Base-by-base conservation (phyloP, 345 rosid species). In the Camelina neglecta region DNA sequence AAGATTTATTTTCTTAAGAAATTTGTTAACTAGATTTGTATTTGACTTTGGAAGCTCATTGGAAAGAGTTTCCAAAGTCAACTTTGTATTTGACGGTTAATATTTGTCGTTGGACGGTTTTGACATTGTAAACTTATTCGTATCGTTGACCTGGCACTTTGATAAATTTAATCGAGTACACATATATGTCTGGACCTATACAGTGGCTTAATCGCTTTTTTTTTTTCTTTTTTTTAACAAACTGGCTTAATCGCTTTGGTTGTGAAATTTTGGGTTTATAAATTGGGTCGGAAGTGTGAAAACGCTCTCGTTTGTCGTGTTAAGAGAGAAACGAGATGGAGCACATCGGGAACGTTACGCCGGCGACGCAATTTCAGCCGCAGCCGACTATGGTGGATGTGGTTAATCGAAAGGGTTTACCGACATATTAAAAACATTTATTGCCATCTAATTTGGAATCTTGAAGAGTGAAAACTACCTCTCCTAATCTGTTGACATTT, bases 341-440 rank as follows among this genome's bases (percentile, higher is more conserved):
- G 36, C 79, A 58, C 54, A 59, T 49, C 38, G 55, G 56, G 68
- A 59, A 59, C 35, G 60, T 75, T 51, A 59, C 38, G 58, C 74
- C 57, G 79, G 64, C 63, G 41, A 53, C 74, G 62, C 16, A 56
- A 75, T 54, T 69, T 61, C 74, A 67, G 62, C 79, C 69, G 62
- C n/a, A 60, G 7, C 18, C 18, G 49, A 61, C 18, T 61, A 61
- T 61, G 66, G 66, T 61, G 20, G 55, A 45, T 60, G 20, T 58
- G 31, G 67, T 75, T 75, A 60, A 15, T 51, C n/a, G 12, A 53
- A 48, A 18, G 41, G 41, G 35, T 49, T 67, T 59, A 57, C 61
- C 35, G 42, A 44, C 38, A 66, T 41, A 35, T 35, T 23, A 10
- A 36, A 56, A 56, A 74, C 66, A 66, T 24, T 45, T 66, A 21